These are phyloP conservation scores for Inga laurina DNA, from an alignment of 306 rosid species.

Conservation along the genomic window DNA sequence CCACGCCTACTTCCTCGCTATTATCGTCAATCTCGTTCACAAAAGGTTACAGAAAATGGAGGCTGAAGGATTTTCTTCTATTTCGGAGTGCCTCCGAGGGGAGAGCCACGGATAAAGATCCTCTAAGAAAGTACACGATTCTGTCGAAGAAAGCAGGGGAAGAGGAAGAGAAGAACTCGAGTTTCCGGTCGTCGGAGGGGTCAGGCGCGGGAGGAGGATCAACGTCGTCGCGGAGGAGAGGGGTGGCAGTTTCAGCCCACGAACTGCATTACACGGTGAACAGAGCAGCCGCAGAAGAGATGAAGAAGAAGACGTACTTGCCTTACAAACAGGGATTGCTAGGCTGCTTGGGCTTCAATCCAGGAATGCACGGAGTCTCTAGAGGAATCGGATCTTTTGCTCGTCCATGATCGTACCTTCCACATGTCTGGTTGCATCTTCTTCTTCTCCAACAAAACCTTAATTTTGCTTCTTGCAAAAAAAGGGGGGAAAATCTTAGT, in stretches of 20 bases:
- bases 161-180: slow-evolving; percentile 60
- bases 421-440: slow-evolving; percentile 25
- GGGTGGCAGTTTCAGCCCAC: slow-evolving; percentile 72
- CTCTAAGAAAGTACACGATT: slow-evolving; percentile 45
- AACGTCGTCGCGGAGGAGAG: slow-evolving; percentile 74
- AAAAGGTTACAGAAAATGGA: slow-evolving; percentile 73
- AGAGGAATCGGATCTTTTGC: slow-evolving; percentile 60
- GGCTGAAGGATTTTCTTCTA: slow-evolving; percentile 62
- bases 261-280: slow-evolving; percentile 85
- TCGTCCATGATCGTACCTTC: slow-evolving; percentile 43
- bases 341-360: slow-evolving; percentile 84
- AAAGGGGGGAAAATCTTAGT: too few relatives aligned
- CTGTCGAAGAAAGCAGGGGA: slow-evolving; percentile 50
- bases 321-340: slow-evolving; percentile 86
- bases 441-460: background rate
- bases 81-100: slow-evolving; percentile 95
- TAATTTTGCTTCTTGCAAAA: background rate
- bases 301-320: slow-evolving; percentile 86
- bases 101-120: slow-evolving; percentile 63
- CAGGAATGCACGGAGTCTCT: slow-evolving; percentile 53
- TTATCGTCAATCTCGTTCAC: slow-evolving; percentile 67
- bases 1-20: slow-evolving; percentile 35
- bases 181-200: slow-evolving; percentile 78
- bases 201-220: slow-evolving; percentile 52
- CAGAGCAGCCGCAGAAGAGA: slow-evolving; percentile 86